Conservation (phyloP, 176 grass and related monocot genomes). For the Melocanna baccifera region DNA sequence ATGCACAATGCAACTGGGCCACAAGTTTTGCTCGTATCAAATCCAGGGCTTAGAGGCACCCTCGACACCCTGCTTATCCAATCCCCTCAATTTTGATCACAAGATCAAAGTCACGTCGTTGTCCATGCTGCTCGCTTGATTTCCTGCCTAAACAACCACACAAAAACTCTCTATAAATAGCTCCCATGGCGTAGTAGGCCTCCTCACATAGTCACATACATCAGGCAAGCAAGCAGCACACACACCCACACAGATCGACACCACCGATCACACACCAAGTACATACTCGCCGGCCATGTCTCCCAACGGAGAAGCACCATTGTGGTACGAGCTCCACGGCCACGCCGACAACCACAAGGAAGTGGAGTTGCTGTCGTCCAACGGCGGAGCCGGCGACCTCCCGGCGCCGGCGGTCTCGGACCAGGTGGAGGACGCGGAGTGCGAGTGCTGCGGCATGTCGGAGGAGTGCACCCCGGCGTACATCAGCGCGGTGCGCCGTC, state of each 20-base stretch:
- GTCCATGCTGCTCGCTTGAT: background rate
- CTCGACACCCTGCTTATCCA: background rate
- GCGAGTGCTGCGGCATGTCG: constrained; percentile 79
- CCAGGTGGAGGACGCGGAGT: constrained; percentile 61
- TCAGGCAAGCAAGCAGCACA: background rate
- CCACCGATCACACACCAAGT: background rate
- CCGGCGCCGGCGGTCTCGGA: background rate
- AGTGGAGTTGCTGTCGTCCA: background rate
- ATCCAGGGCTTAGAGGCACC: background rate
- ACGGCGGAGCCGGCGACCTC: too few relatives aligned
- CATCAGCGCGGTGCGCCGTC: constrained; percentile 41
- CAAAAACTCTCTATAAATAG: constrained; percentile 45
- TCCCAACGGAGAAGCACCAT: constrained; percentile 38
- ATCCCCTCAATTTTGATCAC: constrained; percentile 34
- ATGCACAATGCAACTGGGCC: background rate
- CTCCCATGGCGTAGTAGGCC: background rate
- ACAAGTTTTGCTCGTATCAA: constrained; percentile 31
- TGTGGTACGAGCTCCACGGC: constrained; percentile 38
- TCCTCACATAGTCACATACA: constrained; percentile 23
- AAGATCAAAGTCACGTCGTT: background rate
- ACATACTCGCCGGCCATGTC: background rate
- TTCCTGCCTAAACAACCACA: background rate
- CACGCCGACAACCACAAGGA: background rate
- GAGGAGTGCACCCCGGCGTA: constrained; percentile 84
- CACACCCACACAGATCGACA: background rate